phyloP scores from a whole-genome alignment of 305 asterid genomes.

The Solanum chacoense region DNA sequence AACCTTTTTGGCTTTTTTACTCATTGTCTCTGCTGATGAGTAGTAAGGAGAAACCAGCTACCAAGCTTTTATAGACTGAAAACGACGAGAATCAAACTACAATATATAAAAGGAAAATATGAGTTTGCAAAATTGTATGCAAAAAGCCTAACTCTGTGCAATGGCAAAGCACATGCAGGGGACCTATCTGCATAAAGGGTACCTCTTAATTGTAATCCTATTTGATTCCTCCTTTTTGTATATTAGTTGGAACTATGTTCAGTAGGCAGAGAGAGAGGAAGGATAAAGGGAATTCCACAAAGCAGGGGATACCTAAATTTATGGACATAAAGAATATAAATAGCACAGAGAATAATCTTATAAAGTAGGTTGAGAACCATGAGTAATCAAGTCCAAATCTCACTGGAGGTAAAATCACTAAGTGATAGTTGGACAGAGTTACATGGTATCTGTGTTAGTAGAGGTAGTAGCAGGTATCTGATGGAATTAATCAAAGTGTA shows the following conservation, averaged over 20 bases:
- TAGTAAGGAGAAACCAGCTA: constrained; percentile 9
- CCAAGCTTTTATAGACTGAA: neutral
- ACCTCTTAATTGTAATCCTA: neutral
- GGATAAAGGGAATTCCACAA: constrained; percentile 3
- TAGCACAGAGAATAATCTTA: neutral
- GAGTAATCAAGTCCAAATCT: neutral
- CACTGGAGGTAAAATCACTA: neutral
- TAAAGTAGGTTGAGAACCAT: neutral
- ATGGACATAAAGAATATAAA: neutral
- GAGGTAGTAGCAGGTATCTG: neutral
- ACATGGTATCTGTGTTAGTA: neutral
- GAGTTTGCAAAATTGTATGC: constrained; percentile 22
- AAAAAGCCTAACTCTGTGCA: constrained; percentile 25
- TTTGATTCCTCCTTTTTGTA: neutral
- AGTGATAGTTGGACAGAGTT: too few relatives aligned
- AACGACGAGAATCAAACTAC: constrained; percentile 15
- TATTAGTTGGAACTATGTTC: neutral
- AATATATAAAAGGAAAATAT: constrained; percentile 10
- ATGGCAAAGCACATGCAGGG: constrained; percentile 77
- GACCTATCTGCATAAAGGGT: constrained; percentile 18
- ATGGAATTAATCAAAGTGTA: neutral
- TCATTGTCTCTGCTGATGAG: constrained; percentile 28
- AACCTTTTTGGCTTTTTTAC: constrained; percentile 62
- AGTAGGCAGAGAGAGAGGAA: neutral
- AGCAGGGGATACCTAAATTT: constrained; percentile 1